Conservation (phyloP, 2,329 filamentous ascomycete genomes). For the Ilyonectria mors-panacis region DNA sequence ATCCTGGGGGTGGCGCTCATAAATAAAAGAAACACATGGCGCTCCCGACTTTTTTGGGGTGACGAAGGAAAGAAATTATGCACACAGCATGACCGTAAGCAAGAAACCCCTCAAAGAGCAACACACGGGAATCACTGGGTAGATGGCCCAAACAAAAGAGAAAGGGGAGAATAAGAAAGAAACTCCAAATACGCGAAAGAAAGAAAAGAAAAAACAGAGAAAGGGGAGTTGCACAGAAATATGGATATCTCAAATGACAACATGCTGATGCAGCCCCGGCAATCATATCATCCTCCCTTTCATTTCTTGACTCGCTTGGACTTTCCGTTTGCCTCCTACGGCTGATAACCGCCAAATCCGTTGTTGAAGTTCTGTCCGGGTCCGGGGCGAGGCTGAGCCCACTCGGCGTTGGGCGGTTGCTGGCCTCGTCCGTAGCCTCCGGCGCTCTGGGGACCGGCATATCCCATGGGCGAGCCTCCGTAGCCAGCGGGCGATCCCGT, state of each 20-base stretch:
- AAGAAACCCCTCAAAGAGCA: slow-evolving; percentile 47
- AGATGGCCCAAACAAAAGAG: slow-evolving; percentile 42
- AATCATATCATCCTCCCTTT: slow-evolving; percentile 43
- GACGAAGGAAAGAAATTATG: slow-evolving; percentile 40
- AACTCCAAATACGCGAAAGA: slow-evolving; percentile 41
- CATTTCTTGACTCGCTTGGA: slow-evolving; percentile 43
- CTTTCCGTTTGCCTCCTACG: slow-evolving; percentile 57
- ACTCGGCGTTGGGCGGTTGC: slow-evolving; percentile 69
- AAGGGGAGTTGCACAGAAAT: slow-evolving; percentile 36
- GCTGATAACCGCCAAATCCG: slow-evolving; percentile 75
- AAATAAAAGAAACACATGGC: slow-evolving; percentile 46
- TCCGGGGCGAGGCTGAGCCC: slow-evolving; percentile 66
- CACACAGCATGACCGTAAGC: slow-evolving; percentile 44
- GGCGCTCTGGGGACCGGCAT: slow-evolving; percentile 80
- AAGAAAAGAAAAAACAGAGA: slow-evolving; percentile 42
- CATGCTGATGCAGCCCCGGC: slow-evolving; percentile 38
- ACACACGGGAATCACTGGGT: slow-evolving; percentile 44
- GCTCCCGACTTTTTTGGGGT: slow-evolving; percentile 47
- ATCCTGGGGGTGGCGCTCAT: slow-evolving; percentile 49
- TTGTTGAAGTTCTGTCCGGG: slow-evolving; percentile 71
- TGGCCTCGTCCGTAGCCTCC: slow-evolving; percentile 88
- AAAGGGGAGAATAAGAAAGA: slow-evolving; percentile 41
- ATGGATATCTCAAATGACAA: slow-evolving; percentile 43
- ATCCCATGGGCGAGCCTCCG: slow-evolving; percentile 78
- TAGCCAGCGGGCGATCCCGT: slow-evolving; percentile 74